Conservation (phyloP, 2,329 filamentous ascomycete genomes). For the Cercospora brassicicola region DNA sequence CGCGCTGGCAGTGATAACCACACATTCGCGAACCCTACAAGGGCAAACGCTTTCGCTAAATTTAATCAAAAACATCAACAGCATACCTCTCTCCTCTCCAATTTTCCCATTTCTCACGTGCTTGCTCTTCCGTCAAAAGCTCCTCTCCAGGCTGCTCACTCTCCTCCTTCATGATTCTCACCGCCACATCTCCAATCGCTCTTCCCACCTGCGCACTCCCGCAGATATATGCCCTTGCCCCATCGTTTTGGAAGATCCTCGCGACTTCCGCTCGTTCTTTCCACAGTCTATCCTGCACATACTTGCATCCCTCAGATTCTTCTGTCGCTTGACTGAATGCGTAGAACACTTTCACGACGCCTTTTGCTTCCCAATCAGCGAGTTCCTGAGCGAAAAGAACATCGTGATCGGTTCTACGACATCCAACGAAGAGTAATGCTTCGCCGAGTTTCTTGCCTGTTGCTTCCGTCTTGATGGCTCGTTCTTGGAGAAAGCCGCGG, state of each 20-base stretch:
- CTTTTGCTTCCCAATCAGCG: constrained; percentile 58
- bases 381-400: constrained; percentile 62
- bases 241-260: constrained; percentile 47
- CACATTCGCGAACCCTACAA: no score
- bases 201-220: constrained; percentile 48
- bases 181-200: constrained; percentile 45
- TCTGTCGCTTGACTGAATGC: constrained; percentile 55
- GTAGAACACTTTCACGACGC: constrained; percentile 61
- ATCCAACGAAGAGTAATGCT: constrained; percentile 67
- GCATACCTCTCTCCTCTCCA: constrained; percentile 50
- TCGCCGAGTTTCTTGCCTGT: constrained; percentile 56
- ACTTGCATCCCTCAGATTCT: constrained; percentile 50
- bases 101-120: constrained; percentile 47
- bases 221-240: constrained; percentile 64
- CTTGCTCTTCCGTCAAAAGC: constrained; percentile 34
- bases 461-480: constrained; percentile 42
- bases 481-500: constrained; percentile 46
- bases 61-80: constrained; percentile 43
- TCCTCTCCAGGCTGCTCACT: constrained; percentile 26
- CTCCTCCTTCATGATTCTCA: constrained; percentile 47
- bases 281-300: constrained; percentile 56
- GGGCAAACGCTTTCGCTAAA: no score
- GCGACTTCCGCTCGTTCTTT: constrained; percentile 49
- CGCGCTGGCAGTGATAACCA: no score
- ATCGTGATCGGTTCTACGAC: constrained; percentile 57